Evolutionary conservation across 2,329 filamentous ascomycete species (phyloP).

Genomic region (Fusarium papillatum): DNA sequence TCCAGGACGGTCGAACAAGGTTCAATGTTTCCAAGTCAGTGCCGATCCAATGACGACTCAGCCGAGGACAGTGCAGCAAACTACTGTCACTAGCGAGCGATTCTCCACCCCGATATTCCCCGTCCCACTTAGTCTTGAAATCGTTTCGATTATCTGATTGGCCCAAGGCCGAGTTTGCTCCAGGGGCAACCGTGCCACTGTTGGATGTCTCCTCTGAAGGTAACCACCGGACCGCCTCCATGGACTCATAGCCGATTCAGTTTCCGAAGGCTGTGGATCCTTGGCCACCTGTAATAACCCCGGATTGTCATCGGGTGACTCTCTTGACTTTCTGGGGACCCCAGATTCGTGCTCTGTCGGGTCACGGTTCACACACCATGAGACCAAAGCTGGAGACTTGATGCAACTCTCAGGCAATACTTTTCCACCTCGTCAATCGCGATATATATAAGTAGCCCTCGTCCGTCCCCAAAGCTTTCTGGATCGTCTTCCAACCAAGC

Average conservation of each 20-base stretch:
- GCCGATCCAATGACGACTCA: neutral
- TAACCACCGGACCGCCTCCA: neutral
- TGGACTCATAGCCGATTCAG: neutral
- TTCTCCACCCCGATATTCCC: slow-evolving; percentile 34
- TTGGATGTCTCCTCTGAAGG: neutral
- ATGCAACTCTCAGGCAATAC: neutral
- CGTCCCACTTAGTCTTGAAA: neutral
- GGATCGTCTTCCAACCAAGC: neutral
- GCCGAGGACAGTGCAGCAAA: neutral
- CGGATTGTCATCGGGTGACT: slow-evolving; percentile 11
- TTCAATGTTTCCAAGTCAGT: neutral
- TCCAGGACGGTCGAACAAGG: neutral
- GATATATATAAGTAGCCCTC: slow-evolving; percentile 20
- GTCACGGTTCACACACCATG: neutral
- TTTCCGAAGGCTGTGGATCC: neutral
- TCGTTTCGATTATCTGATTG: slow-evolving; percentile 2
- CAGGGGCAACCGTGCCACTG: neutral
- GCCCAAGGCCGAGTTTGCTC: neutral
- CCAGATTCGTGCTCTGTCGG: slow-evolving; percentile 15
- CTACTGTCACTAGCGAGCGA: neutral
- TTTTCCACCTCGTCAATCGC: slow-evolving; percentile 3
- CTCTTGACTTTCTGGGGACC: slow-evolving; percentile 22
- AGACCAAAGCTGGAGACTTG: neutral
- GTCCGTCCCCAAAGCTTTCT: neutral
- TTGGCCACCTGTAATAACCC: neutral